Percentiles rank a stretch among this genome's conserved stretches.
phyloP scores from a whole-genome alignment of 345 rosid genomes.

The Salix viminalis region DNA sequence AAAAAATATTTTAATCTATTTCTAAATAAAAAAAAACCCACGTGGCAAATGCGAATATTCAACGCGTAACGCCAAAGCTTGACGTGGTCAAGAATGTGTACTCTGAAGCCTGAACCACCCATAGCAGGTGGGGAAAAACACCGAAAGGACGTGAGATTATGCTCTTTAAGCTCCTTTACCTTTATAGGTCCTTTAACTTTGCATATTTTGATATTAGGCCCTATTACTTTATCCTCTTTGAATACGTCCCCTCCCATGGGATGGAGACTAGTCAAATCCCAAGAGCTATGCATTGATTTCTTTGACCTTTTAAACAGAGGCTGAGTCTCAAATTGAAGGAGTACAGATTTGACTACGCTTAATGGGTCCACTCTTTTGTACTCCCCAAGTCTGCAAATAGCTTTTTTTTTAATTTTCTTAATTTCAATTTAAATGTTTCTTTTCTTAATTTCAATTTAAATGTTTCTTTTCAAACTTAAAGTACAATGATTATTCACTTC shows the following conservation, averaged over 20 bases:
- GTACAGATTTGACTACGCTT: not conserved
- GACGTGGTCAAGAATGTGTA: conserved; percentile 3
- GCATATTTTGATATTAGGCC: not conserved
- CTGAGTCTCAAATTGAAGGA: not conserved
- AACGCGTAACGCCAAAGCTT: conserved; percentile 22
- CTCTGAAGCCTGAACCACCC: not conserved
- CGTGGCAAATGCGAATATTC: conserved; percentile 13
- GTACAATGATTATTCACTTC: no score
- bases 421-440: no score
- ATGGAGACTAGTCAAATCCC: not conserved
- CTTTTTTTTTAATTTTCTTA: no score
- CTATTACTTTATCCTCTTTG: not conserved
- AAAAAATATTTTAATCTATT: no score
- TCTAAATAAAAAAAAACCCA: not conserved
- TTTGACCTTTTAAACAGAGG: not conserved
- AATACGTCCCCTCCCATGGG: not conserved
- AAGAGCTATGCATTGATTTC: not conserved
- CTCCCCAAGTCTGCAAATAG: no score
- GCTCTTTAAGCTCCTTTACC: not conserved
- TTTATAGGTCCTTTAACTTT: not conserved
- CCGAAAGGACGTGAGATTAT: not conserved
- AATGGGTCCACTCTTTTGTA: no score
- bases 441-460: no score
- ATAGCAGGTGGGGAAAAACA: not conserved
- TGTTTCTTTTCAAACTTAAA: no score